Conservation (phyloP, 345 rosid species). For the Arabis hirsuta region DNA sequence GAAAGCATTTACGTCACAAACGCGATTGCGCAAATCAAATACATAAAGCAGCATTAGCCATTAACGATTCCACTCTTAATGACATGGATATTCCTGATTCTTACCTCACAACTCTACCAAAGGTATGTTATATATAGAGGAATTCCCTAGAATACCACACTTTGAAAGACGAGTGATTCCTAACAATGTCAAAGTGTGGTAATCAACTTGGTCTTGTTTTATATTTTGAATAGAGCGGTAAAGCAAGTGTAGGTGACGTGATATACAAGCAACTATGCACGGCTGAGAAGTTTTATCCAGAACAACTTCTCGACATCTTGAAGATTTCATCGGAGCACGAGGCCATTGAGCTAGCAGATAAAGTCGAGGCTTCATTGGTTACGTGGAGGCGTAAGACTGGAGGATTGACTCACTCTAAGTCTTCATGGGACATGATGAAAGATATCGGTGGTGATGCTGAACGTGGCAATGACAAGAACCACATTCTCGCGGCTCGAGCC, state of each 20-base stretch:
- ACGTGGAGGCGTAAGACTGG: slow-evolving; percentile 96
- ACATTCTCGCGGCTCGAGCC: slow-evolving; percentile 76
- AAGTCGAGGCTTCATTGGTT: slow-evolving; percentile 82
- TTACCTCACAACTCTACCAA: slow-evolving; percentile 80
- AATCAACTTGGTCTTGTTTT: too few species aligned
- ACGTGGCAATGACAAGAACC: slow-evolving; percentile 73
- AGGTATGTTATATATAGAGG: slow-evolving; percentile 59
- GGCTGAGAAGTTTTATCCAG: slow-evolving; percentile 73
- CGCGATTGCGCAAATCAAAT: slow-evolving; percentile 81
- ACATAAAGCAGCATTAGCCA: slow-evolving; percentile 97
- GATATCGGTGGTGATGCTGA: slow-evolving; percentile 72
- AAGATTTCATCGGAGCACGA: slow-evolving; percentile 82
- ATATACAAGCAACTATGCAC: slow-evolving; percentile 69
- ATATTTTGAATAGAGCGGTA: slow-evolving; percentile 65
- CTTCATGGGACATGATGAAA: slow-evolving; percentile 89
- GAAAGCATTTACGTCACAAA: slow-evolving; percentile 66
- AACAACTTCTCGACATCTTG: slow-evolving; percentile 66
- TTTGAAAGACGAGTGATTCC: too few species aligned
- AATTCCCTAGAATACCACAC: too few species aligned
- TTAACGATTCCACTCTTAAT: slow-evolving; percentile 71
- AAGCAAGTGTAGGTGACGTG: slow-evolving; percentile 75
- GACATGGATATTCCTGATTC: slow-evolving; percentile 93
- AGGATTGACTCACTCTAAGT: slow-evolving; percentile 66
- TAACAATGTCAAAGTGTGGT: too few species aligned
- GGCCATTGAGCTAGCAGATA: slow-evolving; percentile 88